phyloP scores from a whole-genome alignment of 2,329 filamentous ascomycete genomes.

The Aspergillus ustus region DNA sequence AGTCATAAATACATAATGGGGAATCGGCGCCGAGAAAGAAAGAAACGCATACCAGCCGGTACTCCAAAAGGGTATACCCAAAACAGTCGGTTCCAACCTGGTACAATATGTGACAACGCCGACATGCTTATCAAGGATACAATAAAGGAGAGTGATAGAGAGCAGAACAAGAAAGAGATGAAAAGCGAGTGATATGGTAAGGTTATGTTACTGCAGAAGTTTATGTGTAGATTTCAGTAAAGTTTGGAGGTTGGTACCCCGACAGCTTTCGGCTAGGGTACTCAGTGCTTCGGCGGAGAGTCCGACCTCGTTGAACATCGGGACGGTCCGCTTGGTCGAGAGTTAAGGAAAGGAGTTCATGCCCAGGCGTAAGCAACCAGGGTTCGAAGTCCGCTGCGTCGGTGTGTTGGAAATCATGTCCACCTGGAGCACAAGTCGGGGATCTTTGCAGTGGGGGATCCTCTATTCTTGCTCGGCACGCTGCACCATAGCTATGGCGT shows the following conservation, averaged over 20 bases:
- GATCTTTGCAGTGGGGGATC: background rate
- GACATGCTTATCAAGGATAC: background rate
- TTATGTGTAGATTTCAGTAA: constrained; percentile 16
- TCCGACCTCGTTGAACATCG: constrained; percentile 29
- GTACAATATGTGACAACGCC: constrained; percentile 13
- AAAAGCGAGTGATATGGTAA: background rate
- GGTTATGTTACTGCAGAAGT: background rate
- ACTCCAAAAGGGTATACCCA: constrained; percentile 19
- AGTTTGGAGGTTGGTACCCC: constrained; percentile 24
- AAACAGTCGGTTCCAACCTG: constrained; percentile 12
- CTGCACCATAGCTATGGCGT: background rate
- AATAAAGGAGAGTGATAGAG: background rate
- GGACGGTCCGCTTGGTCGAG: background rate
- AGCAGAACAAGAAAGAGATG: background rate
- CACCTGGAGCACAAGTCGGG: background rate
- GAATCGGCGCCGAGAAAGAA: constrained; percentile 7
- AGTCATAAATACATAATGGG: constrained; percentile 1
- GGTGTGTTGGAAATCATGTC: background rate
- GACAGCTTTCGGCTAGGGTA: constrained; percentile 25
- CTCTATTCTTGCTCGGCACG: background rate
- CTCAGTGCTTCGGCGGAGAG: constrained; percentile 31
- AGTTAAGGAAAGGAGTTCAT: constrained; percentile 3
- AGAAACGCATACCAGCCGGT: constrained; percentile 11
- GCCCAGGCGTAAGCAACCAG: background rate
- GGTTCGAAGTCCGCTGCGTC: background rate